phyloP scores from a whole-genome alignment of 306 rosid genomes.

The Ormosia emarginata region DNA sequence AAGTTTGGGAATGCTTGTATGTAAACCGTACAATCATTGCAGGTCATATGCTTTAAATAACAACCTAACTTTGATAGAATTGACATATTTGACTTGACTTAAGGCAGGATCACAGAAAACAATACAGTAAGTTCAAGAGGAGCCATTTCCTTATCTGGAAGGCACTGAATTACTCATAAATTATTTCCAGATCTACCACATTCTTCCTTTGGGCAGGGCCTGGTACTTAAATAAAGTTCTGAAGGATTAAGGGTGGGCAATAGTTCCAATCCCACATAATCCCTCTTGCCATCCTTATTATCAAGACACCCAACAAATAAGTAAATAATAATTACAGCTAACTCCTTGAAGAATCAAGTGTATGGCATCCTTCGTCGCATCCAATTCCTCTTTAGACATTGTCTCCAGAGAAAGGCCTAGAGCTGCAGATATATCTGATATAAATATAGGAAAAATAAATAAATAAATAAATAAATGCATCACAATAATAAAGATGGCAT shows the following conservation, averaged over 20 bases:
- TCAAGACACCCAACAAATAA: not conserved
- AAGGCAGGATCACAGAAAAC: not conserved
- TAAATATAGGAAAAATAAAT: constrained; percentile 40
- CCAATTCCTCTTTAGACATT: constrained; percentile 73
- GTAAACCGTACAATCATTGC: not conserved
- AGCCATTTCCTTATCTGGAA: constrained; percentile 11
- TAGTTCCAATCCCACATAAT: constrained; percentile 16
- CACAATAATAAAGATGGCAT: constrained; percentile 19
- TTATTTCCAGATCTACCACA: not conserved
- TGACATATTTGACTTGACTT: not conserved
- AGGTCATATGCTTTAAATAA: not conserved
- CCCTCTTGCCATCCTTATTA: constrained; percentile 13
- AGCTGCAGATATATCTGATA: constrained; percentile 86
- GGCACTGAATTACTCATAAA: not conserved
- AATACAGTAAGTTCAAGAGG: not conserved
- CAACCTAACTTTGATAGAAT: not conserved
- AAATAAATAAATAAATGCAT: not conserved
- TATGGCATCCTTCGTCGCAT: constrained; percentile 71
- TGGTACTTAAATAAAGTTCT: not conserved
- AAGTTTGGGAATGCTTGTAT: not conserved
- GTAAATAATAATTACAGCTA: constrained; percentile 60
- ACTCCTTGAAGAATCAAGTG: constrained; percentile 92
- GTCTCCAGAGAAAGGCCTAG: constrained; percentile 76
- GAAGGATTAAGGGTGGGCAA: not conserved
- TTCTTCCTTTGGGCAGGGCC: constrained; percentile 12